Percentiles rank a stretch among this genome's conserved stretches.
These are phyloP conservation scores for Russula vinacea DNA, from an alignment of 768 basidiomycete species.

Conservation along the genomic window DNA sequence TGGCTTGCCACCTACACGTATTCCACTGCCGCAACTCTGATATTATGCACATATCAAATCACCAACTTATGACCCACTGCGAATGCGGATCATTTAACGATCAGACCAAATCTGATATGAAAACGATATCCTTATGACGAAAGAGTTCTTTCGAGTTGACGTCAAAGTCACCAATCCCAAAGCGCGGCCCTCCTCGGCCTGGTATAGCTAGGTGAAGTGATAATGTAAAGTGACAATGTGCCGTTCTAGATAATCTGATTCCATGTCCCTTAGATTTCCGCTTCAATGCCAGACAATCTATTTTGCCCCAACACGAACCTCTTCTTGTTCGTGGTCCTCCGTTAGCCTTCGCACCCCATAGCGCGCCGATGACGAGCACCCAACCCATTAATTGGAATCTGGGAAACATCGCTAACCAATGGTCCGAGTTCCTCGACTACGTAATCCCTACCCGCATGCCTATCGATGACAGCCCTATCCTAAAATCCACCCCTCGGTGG, in stretches of 20 bases:
- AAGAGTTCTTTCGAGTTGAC: not conserved
- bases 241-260: slow-evolving; percentile 4
- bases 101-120: not conserved
- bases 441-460: slow-evolving; percentile 14
- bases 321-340: not conserved
- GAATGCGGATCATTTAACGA: too few species aligned
- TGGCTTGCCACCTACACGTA: too few species aligned
- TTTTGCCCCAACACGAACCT: not conserved
- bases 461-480: slow-evolving; percentile 3
- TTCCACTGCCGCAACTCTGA: not conserved
- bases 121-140: not conserved
- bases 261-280: not conserved
- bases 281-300: not conserved
- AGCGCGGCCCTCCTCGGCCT: not conserved
- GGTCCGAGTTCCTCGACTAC: slow-evolving; percentile 17
- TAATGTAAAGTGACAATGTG: not conserved
- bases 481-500: slow-evolving; percentile 13
- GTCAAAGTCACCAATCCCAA: not conserved
- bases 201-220: slow-evolving; percentile 1
- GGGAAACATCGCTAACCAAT: slow-evolving; percentile 17
- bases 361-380: not conserved
- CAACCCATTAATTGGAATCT: slow-evolving; percentile 7
- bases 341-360: not conserved
- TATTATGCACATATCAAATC: not conserved
- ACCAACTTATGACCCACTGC: not conserved